Evolutionary conservation across 2,329 filamentous ascomycete genomes (phyloP).

Genomic region (Claviceps cyperi): DNA sequence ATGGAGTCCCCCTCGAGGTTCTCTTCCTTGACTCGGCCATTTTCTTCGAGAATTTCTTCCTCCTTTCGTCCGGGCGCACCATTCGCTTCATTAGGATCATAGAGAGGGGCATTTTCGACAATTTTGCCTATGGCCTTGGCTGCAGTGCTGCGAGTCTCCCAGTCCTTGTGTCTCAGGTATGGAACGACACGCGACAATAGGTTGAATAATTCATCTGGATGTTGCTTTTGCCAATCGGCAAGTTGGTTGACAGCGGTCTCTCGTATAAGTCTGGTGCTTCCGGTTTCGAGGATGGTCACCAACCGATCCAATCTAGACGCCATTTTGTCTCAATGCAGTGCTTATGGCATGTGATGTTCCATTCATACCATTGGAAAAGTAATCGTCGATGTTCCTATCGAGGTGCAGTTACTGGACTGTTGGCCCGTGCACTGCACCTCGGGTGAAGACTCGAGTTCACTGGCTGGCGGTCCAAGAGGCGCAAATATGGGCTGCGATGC

Average conservation of each 20-base stretch:
- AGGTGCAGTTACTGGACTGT: slow-evolving; percentile 9
- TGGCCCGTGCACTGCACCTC: slow-evolving; percentile 9
- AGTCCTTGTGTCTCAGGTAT: slow-evolving; percentile 86
- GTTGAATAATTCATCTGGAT: slow-evolving; percentile 95
- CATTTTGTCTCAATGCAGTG: slow-evolving; percentile 5
- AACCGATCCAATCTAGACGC: slow-evolving; percentile 59
- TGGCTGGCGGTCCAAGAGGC: not conserved
- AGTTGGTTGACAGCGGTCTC: slow-evolving; percentile 95
- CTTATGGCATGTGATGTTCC: slow-evolving; percentile 12
- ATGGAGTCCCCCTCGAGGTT: slow-evolving; percentile 34
- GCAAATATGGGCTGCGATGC: not conserved
- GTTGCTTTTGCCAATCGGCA: slow-evolving; percentile 94
- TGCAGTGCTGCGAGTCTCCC: slow-evolving; percentile 89
- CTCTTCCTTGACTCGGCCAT: slow-evolving; percentile 43
- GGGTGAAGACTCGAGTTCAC: not conserved
- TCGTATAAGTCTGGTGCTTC: slow-evolving; percentile 87
- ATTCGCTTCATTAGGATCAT: slow-evolving; percentile 76
- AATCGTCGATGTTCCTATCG: slow-evolving; percentile 1
- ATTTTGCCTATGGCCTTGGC: slow-evolving; percentile 93
- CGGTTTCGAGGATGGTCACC: slow-evolving; percentile 88
- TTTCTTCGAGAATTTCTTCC: slow-evolving; percentile 19
- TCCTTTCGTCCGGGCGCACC: slow-evolving; percentile 29
- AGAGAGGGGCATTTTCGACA: slow-evolving; percentile 71
- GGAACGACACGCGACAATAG: slow-evolving; percentile 87
- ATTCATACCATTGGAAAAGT: not conserved